Base-by-base conservation (phyloP, 163 green algal genomes). In the Prototheca wickerhamii region DNA sequence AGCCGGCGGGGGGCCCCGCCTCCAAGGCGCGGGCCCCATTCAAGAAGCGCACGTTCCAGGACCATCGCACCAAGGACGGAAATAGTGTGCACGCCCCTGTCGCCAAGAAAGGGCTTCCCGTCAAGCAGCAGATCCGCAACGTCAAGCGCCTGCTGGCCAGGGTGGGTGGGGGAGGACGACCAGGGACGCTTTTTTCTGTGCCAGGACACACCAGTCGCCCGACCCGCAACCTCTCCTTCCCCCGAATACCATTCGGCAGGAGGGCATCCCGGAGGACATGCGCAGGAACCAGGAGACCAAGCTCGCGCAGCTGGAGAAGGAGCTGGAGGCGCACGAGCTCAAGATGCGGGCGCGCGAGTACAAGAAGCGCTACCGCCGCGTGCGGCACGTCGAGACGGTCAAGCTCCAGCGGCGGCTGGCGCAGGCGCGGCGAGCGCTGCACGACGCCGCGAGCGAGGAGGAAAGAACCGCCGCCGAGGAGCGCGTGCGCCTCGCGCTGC, bases 301-400 rank as follows among this genome's bases (percentile, higher is more conserved):
- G 70, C 74, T 91, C 23, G 53, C 59, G 17, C 63, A 83, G 64
- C 77, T 93, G 55, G 50, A 66, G 10, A 51, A 70, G 52, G 80
- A 84, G 67, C 50, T 66, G 55, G 59, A 76, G 37, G 61, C 75
- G 30, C 62, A 83, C 23, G 28, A 74, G 31, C 63, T 46, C 8
- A 55, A 70, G 55, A 77, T 82, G 68, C 46, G 63, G 50, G 57
- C 72, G 73, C 72, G 74, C 37, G 85, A 87, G 57, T 80, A 84
- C 51, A 79, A 85, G 0, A 65, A 73, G 12, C 67, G 73, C 7
- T 94, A 94, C 58, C 87, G 92, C 74, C 86, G 86, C 75, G 86
- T 84, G 65, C 28, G 77, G 4, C 94, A 94, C 58, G 92, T 93
- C 61, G 88, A 95, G 74, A 76, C 85, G 0, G 77, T 91, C 0